A percentile compares a stretch with the other conserved stretches of the same genome.
phyloP scores from a whole-genome alignment of 805 yeast species.

The Debaryomyces tyrocola region DNA sequence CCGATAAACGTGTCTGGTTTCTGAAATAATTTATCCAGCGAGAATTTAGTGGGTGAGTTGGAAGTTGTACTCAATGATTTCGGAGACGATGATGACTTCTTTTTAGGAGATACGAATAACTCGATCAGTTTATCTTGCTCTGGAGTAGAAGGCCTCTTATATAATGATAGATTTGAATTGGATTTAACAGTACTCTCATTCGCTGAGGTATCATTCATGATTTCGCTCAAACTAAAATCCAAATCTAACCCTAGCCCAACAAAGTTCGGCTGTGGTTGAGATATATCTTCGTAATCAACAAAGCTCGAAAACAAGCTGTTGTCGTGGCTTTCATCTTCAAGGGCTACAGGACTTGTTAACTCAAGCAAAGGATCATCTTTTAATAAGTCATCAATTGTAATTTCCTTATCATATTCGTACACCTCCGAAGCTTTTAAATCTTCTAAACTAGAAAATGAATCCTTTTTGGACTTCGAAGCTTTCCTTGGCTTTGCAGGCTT shows the following conservation, averaged over 20 bases:
- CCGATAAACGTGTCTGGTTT: constrained; percentile 13
- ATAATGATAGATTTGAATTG: neutral
- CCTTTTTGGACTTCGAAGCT: neutral
- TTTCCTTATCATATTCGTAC: neutral
- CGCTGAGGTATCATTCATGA: neutral
- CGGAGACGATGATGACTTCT: constrained; percentile 4
- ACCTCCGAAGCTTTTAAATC: neutral
- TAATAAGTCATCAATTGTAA: constrained; percentile 16
- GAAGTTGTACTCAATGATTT: neutral
- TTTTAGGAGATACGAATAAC: neutral
- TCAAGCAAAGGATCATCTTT: constrained; percentile 14
- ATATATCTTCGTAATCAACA: neutral
- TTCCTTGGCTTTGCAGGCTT: neutral
- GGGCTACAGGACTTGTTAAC: constrained; percentile 2
- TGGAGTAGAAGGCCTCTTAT: neutral
- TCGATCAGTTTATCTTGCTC: neutral
- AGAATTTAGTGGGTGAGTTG: constrained; percentile 6
- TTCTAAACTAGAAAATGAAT: neutral
- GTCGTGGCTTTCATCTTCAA: neutral
- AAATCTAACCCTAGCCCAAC: constrained; percentile 1
- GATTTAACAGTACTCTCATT: neutral
- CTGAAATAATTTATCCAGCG: constrained; percentile 2
- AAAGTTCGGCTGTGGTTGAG: neutral
- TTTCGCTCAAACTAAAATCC: neutral
- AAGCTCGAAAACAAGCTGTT: neutral